Evolutionary conservation across 2,329 filamentous ascomycete species (phyloP).

Genomic region (Zymoseptoria brevis): DNA sequence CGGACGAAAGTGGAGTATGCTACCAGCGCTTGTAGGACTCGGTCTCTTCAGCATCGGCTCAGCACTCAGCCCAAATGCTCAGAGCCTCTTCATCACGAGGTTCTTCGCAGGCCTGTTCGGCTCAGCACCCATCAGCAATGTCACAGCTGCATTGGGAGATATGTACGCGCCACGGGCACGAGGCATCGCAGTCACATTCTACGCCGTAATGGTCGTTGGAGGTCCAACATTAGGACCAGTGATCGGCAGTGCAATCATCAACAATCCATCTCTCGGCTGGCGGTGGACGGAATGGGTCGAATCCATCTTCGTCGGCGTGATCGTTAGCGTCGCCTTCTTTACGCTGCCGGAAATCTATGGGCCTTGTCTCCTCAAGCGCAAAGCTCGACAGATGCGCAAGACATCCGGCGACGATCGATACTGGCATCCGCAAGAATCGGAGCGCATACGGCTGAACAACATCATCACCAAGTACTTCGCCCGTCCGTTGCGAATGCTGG

Average conservation of each 20-base stretch:
- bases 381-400: constrained; percentile 32
- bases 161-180: constrained; percentile 34
- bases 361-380: constrained; percentile 33
- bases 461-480: constrained; percentile 38
- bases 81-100: constrained; percentile 34
- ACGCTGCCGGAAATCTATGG: constrained; percentile 36
- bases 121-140: constrained; percentile 37
- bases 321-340: constrained; percentile 22
- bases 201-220: constrained; percentile 34
- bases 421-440: constrained; percentile 40
- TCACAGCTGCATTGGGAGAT: constrained; percentile 38
- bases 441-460: constrained; percentile 35
- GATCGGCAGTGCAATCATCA: constrained; percentile 35
- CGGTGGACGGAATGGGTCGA: constrained; percentile 31
- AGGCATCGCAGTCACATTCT: constrained; percentile 34
- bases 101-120: constrained; percentile 42
- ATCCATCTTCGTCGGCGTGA: constrained; percentile 33
- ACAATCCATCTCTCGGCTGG: constrained; percentile 32
- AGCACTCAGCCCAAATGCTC: constrained; percentile 33
- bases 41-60: constrained; percentile 42
- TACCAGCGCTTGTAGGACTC: constrained; percentile 37
- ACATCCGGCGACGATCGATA: constrained; percentile 33
- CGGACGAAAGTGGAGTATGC: constrained; percentile 39
- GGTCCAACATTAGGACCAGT: constrained; percentile 36
- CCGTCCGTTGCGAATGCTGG: constrained; percentile 38